Evolutionary conservation across 1,139 yeast species (phyloP).

Genomic region (Hansenula anomala): DNA sequence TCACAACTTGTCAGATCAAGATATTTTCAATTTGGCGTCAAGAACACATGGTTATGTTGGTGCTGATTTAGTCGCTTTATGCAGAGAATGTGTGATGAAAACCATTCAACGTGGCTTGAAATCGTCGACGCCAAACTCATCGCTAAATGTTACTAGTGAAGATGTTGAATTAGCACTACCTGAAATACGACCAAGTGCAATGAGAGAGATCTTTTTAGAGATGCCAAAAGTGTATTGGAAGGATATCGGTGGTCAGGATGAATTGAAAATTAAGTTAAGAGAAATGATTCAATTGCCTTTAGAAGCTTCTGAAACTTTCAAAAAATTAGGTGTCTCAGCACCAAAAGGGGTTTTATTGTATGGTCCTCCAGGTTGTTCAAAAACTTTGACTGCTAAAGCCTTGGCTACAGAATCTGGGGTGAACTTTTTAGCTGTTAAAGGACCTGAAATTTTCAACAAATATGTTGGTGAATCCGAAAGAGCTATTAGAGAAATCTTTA

Average conservation of each 20-base stretch:
- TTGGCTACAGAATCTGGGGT: conserved; percentile 92
- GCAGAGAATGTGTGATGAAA: conserved; percentile 84
- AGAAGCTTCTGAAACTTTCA: conserved; percentile 75
- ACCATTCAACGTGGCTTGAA: conserved; percentile 63
- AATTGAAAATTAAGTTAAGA: conserved; percentile 67
- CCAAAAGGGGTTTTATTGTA: conserved; percentile 89
- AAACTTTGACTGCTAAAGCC: conserved; percentile 91
- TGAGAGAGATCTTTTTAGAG: conserved; percentile 91
- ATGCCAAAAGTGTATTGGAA: conserved; percentile 93
- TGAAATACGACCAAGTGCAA: conserved; percentile 89
- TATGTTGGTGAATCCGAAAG: conserved; percentile 94
- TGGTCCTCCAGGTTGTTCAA: conserved; percentile 98
- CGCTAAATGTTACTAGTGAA: conserved; percentile 32
- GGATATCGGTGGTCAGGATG: conserved; percentile 94
- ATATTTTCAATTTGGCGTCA: conserved; percentile 55
- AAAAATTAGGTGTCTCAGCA: conserved; percentile 72
- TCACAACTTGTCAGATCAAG: conserved; percentile 46
- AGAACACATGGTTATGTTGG: conserved; percentile 77
- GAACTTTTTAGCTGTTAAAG: conserved; percentile 89
- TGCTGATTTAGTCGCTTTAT: conserved; percentile 84
- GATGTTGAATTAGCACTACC: conserved; percentile 68
- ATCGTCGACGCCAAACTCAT: conserved; percentile 28
- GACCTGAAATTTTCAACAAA: conserved; percentile 91
- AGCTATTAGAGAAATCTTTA: conserved; percentile 81
- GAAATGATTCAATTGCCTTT: conserved; percentile 94